phyloP scores from a whole-genome alignment of 345 rosid species.

The Ceriops tagal region DNA sequence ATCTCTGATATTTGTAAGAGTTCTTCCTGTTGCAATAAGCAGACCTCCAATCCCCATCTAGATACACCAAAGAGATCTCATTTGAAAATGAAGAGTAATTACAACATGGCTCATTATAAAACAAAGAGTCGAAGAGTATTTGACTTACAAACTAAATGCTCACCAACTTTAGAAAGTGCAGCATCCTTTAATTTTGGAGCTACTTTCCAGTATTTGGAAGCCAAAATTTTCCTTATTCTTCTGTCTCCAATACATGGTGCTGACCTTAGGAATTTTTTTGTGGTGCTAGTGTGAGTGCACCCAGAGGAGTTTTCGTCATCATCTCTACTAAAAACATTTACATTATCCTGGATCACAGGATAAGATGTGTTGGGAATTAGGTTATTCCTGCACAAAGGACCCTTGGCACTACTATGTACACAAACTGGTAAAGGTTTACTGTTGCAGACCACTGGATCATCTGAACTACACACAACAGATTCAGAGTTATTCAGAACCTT shows the following conservation, averaged over 20 bases:
- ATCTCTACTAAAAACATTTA: slow-evolving; percentile 72
- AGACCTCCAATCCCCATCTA: slow-evolving; percentile 59
- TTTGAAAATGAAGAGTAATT: neutral
- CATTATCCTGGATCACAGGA: slow-evolving; percentile 45
- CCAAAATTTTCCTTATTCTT: slow-evolving; percentile 79
- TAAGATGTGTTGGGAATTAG: slow-evolving; percentile 30
- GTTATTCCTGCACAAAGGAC: slow-evolving; percentile 29
- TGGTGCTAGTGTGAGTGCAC: slow-evolving; percentile 55
- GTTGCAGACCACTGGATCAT: slow-evolving; percentile 46
- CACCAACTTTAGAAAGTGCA: slow-evolving; percentile 46
- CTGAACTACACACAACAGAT: slow-evolving; percentile 34
- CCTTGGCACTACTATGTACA: slow-evolving; percentile 46
- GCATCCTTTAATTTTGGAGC: slow-evolving; percentile 54
- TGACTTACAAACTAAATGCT: slow-evolving; percentile 19
- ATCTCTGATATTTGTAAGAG: slow-evolving; percentile 49
- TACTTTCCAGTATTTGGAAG: slow-evolving; percentile 72
- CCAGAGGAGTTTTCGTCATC: slow-evolving; percentile 84
- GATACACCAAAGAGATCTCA: slow-evolving; percentile 14
- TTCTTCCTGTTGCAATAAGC: slow-evolving; percentile 51
- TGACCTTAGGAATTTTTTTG: slow-evolving; percentile 55
- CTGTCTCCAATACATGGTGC: slow-evolving; percentile 73
- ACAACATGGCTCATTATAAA: neutral
- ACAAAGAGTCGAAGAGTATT: neutral
- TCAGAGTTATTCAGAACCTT: slow-evolving; percentile 25
- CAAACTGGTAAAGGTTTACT: slow-evolving; percentile 49